phyloP scores from a whole-genome alignment of 2,329 filamentous ascomycete genomes.

The Colletotrichum graminicola region DNA sequence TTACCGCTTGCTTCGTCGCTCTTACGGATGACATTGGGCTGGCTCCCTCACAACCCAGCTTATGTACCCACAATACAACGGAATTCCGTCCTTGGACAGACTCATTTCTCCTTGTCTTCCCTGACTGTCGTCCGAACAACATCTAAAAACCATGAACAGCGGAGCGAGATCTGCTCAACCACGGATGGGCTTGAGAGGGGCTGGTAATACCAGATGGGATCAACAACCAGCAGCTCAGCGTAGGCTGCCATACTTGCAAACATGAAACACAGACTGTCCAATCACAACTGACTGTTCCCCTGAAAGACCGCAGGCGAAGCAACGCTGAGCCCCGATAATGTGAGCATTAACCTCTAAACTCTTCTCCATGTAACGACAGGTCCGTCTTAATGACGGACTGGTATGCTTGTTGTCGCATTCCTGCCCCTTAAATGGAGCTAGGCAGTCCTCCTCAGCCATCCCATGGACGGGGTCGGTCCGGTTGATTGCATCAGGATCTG shows the following conservation, averaged over 20 bases:
- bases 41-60: neutral
- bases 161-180: slow-evolving; percentile 8
- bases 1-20: neutral
- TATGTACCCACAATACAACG: neutral
- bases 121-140: slow-evolving; percentile 10
- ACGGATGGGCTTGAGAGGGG: slow-evolving; percentile 10
- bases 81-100: neutral
- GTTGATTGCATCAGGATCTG: slow-evolving; percentile 42
- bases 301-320: slow-evolving; percentile 21
- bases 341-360: slow-evolving; percentile 20
- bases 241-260: slow-evolving; percentile 34
- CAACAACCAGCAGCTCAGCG: slow-evolving; percentile 15
- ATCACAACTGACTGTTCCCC: slow-evolving; percentile 29
- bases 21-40: neutral
- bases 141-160: neutral
- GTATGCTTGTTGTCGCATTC: neutral
- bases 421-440: slow-evolving; percentile 19
- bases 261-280: slow-evolving; percentile 38
- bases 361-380: neutral
- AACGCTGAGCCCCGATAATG: slow-evolving; percentile 29
- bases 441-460: slow-evolving; percentile 18
- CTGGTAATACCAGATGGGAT: slow-evolving; percentile 12
- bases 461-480: slow-evolving; percentile 19
- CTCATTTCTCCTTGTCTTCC: neutral
- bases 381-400: slow-evolving; percentile 36